Base-by-base conservation (phyloP, 2,329 filamentous ascomycete species). In the Aspergillus novoparasiticus region DNA sequence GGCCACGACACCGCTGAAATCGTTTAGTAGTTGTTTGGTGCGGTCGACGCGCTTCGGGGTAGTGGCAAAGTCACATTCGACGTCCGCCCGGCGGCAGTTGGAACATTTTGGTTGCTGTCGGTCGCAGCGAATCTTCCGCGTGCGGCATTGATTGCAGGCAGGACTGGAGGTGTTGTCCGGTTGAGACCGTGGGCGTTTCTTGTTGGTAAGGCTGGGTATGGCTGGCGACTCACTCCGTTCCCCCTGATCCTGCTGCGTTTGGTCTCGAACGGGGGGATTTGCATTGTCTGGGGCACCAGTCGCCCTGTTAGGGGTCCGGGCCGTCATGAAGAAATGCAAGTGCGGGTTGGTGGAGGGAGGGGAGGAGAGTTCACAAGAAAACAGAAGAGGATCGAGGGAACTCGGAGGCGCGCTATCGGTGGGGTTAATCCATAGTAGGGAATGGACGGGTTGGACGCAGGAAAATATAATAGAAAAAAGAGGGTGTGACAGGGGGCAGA, bases 101-200 rank as follows among this genome's bases (percentile, higher is more conserved):
- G 55, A 57, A 11, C 55, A 57, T 26, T 57, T 34, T 4, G 55
- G 55, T 21, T 41, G 36, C 39, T 57, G 55, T 28, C 55, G 55
- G 36, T 57, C 55, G 3, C 55, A 57, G 55, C 55, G 55, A 19
- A 57, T 36, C 16, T 57, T 57, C 11, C 55, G 55, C 3, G 39
- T 41, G 19, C 39, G 39, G 4, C 39, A 41, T n/a, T 41, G 39
- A 19, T 41, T 41, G 39, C 39, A 41, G 19, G 39, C 39, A 19
- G 39, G 39, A 9, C 39, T 41, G 39, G 39, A 41, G 39, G 39
- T 41, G 19, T 9, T 41, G 39, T 41, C 39, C 2, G 39, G 39
- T 41, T 41, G 39, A 2, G 39, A 41, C 8, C 39, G 39, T 2
- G 39, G 39, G 39, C 39, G 39, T 41, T 39, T 41, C 39, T 41